Conservation (phyloP, 169 alveolate species). For the Plasmodium inui region DNA sequence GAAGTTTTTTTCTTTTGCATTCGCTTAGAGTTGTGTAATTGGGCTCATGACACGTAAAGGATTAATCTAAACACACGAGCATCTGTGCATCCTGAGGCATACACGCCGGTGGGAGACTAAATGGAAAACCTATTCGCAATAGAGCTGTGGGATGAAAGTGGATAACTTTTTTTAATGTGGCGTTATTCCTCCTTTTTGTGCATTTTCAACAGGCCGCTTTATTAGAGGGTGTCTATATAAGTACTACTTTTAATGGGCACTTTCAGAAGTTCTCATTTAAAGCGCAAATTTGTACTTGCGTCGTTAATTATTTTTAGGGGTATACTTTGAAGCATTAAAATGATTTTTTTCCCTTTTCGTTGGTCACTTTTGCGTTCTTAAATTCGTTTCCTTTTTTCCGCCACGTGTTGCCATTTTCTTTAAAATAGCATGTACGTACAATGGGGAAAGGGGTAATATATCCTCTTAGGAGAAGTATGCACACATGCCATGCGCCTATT, state of each 20-base stretch:
- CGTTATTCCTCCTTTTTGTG: not conserved
- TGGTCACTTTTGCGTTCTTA: not conserved
- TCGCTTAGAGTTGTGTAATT: not conserved
- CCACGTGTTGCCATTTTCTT: not conserved
- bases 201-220: not conserved
- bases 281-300: not conserved
- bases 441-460: not conserved
- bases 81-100: constrained; percentile 1
- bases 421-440: not conserved
- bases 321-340: not conserved
- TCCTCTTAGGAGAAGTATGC: not conserved
- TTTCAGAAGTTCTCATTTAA: not conserved
- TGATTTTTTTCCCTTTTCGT: not conserved
- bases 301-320: not conserved
- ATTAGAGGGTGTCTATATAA: not conserved
- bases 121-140: not conserved
- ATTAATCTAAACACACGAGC: not conserved
- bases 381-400: not conserved
- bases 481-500: not conserved
- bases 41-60: not conserved
- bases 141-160: not conserved
- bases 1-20: not conserved
- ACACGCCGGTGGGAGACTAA: not conserved
- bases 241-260: not conserved
- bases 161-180: not conserved